Evolutionary conservation across 2,329 filamentous ascomycete species (phyloP).

Genomic region (Monosporascus sp.): DNA sequence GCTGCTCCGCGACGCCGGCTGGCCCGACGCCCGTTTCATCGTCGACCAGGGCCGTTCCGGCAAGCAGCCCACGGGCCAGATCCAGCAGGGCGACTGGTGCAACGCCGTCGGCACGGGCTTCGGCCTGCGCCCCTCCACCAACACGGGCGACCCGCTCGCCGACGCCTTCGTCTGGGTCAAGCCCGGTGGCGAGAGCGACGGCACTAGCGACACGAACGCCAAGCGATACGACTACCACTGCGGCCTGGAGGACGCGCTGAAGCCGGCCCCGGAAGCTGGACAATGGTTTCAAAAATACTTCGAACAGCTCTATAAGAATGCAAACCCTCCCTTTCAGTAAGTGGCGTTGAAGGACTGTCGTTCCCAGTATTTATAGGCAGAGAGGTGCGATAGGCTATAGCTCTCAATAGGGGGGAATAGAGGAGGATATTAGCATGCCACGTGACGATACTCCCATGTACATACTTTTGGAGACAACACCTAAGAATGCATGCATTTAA

Average conservation of each 20-base stretch:
- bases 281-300: conserved; percentile 63
- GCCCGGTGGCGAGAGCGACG: conserved; percentile 49
- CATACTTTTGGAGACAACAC: too few relatives aligned
- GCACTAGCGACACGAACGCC: conserved; percentile 35
- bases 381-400: too few relatives aligned
- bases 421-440: too few relatives aligned
- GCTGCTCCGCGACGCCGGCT: conserved; percentile 48
- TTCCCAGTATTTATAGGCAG: too few relatives aligned
- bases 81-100: conserved; percentile 56
- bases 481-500: too few relatives aligned
- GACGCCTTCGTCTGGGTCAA: conserved; percentile 63
- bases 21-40: conserved; percentile 32
- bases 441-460: too few relatives aligned
- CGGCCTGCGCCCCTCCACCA: conserved; percentile 48
- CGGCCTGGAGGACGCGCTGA: conserved; percentile 48
- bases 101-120: conserved; percentile 55
- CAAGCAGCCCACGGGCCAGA: conserved; percentile 44
- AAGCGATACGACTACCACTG: conserved; percentile 51
- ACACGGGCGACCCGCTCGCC: conserved; percentile 48
- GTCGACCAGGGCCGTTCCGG: conserved; percentile 29
- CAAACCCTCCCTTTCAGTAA: conserved; percentile 41
- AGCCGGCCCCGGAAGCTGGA: conserved; percentile 68
- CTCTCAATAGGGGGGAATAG: too few relatives aligned
- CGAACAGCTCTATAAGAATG: conserved; percentile 51
- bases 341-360: too few relatives aligned